phyloP scores from a whole-genome alignment of 2,329 filamentous ascomycete genomes.

The Ustulina deusta region DNA sequence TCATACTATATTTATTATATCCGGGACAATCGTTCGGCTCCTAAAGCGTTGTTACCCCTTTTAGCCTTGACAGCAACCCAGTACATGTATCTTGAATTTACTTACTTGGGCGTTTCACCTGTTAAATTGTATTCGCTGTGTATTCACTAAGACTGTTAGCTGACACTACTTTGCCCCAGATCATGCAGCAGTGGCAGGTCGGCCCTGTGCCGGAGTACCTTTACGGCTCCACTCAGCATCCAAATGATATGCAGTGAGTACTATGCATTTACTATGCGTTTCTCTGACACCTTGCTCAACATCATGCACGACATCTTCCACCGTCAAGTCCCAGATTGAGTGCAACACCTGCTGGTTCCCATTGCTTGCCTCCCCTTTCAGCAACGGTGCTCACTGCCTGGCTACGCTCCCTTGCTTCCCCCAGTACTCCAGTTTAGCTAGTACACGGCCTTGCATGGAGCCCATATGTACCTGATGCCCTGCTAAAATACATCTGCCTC shows the following conservation, averaged over 20 bases:
- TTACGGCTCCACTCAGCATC: constrained; percentile 64
- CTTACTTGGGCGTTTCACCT: background rate
- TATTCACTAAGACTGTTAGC: constrained; percentile 37
- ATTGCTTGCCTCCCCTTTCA: constrained; percentile 29
- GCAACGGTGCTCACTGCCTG: constrained; percentile 20
- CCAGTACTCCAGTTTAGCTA: constrained; percentile 22
- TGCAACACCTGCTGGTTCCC: constrained; percentile 31
- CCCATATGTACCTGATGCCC: constrained; percentile 16
- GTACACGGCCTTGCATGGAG: constrained; percentile 25
- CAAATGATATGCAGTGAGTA: constrained; percentile 71
- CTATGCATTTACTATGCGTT: constrained; percentile 55
- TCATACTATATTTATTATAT: background rate
- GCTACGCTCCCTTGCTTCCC: constrained; percentile 25
- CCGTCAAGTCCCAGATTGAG: constrained; percentile 27
- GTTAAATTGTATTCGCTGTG: constrained; percentile 1
- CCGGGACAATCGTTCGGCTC: background rate
- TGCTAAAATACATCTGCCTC: constrained; percentile 20
- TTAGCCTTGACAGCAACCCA: background rate
- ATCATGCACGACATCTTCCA: constrained; percentile 32
- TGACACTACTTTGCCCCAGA: constrained; percentile 56
- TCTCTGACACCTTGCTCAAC: constrained; percentile 33
- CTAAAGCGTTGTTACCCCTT: background rate
- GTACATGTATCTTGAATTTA: constrained; percentile 3
- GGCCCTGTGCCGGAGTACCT: constrained; percentile 71
- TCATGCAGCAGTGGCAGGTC: constrained; percentile 73